Percentiles rank a stretch among this genome's conserved stretches.
phyloP scores from a whole-genome alignment of 129 eudicot genomes.

The Centaurea solstitialis region DNA sequence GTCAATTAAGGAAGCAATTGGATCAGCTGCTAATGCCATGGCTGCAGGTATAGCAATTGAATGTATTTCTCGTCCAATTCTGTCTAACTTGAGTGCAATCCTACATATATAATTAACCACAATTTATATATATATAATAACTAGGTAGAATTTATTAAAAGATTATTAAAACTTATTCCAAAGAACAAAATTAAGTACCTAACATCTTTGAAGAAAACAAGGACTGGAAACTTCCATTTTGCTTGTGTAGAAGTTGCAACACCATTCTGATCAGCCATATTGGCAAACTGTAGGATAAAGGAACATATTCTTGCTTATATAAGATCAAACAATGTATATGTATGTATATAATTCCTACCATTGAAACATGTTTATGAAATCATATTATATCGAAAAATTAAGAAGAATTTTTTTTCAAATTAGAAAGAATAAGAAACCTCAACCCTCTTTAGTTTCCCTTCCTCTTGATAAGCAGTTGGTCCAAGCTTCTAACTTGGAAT shows the following conservation, averaged over 20 bases:
- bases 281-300: neutral
- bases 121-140: neutral
- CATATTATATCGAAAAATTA: no score
- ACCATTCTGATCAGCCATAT: conserved; percentile 50
- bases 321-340: no score
- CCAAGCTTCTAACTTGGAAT: neutral
- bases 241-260: conserved; percentile 6
- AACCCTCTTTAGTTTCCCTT: neutral
- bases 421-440: neutral
- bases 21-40: conserved; percentile 82
- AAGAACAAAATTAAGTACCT: conserved; percentile 33
- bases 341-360: no score
- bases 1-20: conserved; percentile 79
- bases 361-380: no score
- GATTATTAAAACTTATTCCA: neutral
- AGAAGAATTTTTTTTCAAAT: neutral
- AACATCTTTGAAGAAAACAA: conserved; percentile 59
- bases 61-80: conserved; percentile 64
- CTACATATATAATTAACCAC: conserved; percentile 23
- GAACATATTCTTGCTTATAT: neutral
- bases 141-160: no score
- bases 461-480: neutral
- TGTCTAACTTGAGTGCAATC: conserved; percentile 59
- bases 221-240: conserved; percentile 46
- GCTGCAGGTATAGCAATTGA: conserved; percentile 76